These are phyloP conservation scores for Mediolabrus comicus DNA, from an alignment of 108 stramenopile genomes.

Conservation along the genomic window DNA sequence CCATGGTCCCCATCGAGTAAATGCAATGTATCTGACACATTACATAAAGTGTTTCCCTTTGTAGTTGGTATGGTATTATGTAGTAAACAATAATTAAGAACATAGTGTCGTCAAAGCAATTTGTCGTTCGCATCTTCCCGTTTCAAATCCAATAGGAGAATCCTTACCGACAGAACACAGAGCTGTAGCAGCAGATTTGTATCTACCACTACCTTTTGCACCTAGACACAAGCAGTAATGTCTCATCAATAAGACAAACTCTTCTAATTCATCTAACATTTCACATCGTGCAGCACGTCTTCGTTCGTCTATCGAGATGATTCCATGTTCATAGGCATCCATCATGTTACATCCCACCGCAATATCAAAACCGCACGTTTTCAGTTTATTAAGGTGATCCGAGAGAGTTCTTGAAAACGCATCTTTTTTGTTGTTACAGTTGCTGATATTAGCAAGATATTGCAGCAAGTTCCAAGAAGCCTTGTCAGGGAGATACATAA, in stretches of 20 bases:
- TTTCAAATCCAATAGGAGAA: conserved; percentile 39
- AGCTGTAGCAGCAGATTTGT: conserved; percentile 1
- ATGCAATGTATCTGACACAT: no score
- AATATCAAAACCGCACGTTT: conserved; percentile 48
- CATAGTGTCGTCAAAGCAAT: no score
- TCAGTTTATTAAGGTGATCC: conserved; percentile 53
- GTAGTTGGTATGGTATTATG: no score
- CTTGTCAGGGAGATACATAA: conserved; percentile 76
- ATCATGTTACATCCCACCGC: conserved; percentile 82
- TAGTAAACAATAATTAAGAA: no score
- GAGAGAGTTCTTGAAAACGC: conserved; percentile 48
- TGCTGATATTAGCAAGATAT: conserved; percentile 4
- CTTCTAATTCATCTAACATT: conserved; percentile 88
- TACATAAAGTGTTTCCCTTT: no score
- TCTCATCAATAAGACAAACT: conserved; percentile 78
- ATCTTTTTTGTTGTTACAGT: conserved; percentile 7
- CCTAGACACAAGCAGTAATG: conserved; percentile 78
- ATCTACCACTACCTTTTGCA: conserved; percentile 4
- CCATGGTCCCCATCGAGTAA: no score
- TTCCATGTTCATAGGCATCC: conserved; percentile 66
- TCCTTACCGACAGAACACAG: conserved; percentile 28
- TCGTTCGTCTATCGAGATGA: conserved; percentile 59
- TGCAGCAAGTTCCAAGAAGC: conserved; percentile 37
- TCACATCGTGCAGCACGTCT: conserved; percentile 63
- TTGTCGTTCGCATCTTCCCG: conserved; percentile 28